Conservation (phyloP, 139 green algal genomes). For the Closterium sp. region DNA sequence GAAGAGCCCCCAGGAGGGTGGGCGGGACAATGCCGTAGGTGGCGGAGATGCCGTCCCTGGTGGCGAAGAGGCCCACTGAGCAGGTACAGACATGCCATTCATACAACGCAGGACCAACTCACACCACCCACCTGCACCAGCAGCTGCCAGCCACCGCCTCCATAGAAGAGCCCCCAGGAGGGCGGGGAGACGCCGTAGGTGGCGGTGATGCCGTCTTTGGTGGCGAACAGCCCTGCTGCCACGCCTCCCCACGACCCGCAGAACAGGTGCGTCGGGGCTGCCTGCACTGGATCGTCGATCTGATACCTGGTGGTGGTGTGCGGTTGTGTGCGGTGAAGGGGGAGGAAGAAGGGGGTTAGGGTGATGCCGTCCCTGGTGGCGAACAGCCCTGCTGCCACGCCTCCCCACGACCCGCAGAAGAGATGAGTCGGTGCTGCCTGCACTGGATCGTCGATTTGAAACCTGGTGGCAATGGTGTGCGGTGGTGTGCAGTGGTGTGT, state of each 20-base stretch:
- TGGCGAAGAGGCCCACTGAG: slow-evolving; percentile 57
- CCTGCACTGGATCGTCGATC: slow-evolving; percentile 66
- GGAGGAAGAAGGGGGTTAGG: no score
- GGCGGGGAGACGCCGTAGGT: slow-evolving; percentile 9
- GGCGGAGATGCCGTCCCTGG: background rate
- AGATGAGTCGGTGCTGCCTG: no score
- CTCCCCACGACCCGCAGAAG: no score
- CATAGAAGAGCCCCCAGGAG: slow-evolving; percentile 51
- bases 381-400: no score
- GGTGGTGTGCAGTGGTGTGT: no score
- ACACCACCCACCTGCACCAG: slow-evolving; percentile 42
- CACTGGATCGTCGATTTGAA: no score
- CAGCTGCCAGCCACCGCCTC: slow-evolving; percentile 36
- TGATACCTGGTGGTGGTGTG: background rate
- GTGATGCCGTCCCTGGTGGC: slow-evolving; percentile 36
- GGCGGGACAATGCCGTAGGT: slow-evolving; percentile 9
- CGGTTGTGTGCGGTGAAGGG: no score
- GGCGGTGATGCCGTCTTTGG: slow-evolving; percentile 8
- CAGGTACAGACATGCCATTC: no score
- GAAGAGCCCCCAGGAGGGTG: slow-evolving; percentile 32
- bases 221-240: slow-evolving; percentile 53
- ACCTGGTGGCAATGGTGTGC: no score
- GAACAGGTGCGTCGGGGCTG: slow-evolving; percentile 70
- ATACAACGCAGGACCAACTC: no score
- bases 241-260: slow-evolving; percentile 43